These are phyloP conservation scores for Talaromyces sp. DNA, from an alignment of 2,329 filamentous ascomycete species.

Conservation along the genomic window DNA sequence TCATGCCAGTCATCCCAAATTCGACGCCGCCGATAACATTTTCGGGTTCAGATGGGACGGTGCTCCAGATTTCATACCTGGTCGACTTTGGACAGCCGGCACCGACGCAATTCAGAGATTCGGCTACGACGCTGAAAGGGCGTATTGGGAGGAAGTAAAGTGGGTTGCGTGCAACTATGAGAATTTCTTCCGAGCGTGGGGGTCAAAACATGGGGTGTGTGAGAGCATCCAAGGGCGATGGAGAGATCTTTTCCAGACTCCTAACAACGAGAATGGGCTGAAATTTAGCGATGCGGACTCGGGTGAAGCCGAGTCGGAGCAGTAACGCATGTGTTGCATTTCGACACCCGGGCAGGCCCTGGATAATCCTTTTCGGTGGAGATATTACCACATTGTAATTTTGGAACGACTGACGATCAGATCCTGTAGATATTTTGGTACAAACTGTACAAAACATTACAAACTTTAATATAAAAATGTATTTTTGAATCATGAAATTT, in stretches of 20 bases:
- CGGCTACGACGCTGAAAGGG: constrained; percentile 38
- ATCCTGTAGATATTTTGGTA: not conserved
- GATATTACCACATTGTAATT: constrained; percentile 5
- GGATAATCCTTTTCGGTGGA: not conserved
- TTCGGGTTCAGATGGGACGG: constrained; percentile 39
- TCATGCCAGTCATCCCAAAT: constrained; percentile 42
- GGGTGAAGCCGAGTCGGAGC: not conserved
- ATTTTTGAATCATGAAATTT: not conserved
- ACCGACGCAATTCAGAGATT: constrained; percentile 34
- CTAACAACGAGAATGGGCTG: constrained; percentile 32
- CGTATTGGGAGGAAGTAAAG: constrained; percentile 42
- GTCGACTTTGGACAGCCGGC: constrained; percentile 34
- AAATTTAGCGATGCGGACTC: constrained; percentile 29
- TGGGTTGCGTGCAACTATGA: constrained; percentile 39
- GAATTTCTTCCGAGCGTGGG: constrained; percentile 34
- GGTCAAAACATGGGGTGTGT: constrained; percentile 23
- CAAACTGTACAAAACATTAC: not conserved
- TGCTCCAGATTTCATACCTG: constrained; percentile 33
- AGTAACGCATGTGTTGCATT: not conserved
- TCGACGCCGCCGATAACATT: constrained; percentile 39
- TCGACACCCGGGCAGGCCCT: not conserved
- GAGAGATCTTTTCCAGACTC: constrained; percentile 27
- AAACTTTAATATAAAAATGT: not conserved
- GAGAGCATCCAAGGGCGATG: constrained; percentile 21
- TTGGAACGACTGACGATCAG: constrained; percentile 12